phyloP scores from a whole-genome alignment of 208 protist genomes.

The Entamoeba moshkovskii region DNA sequence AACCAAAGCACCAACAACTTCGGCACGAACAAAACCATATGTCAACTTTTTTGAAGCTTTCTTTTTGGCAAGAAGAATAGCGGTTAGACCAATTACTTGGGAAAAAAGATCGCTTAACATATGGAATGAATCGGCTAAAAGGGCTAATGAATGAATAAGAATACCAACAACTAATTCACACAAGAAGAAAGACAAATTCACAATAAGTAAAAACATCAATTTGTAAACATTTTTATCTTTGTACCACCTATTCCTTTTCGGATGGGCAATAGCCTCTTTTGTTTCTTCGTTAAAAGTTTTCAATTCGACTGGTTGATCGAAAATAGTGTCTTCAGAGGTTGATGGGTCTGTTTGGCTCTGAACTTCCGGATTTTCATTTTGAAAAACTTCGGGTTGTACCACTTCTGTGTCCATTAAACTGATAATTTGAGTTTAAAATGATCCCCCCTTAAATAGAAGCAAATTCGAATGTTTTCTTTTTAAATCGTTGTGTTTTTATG shows the following conservation, averaged over 20 bases:
- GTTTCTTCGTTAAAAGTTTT: neutral
- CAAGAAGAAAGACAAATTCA: neutral
- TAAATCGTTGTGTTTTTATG: too few species aligned
- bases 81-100: neutral
- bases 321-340: neutral
- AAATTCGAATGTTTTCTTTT: too few species aligned
- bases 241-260: neutral
- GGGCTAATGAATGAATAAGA: constrained; percentile 7
- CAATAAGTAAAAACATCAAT: neutral
- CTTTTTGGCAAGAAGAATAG: neutral
- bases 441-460: too few species aligned
- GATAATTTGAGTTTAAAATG: neutral
- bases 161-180: constrained; percentile 4
- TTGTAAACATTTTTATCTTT: neutral
- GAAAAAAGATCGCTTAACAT: constrained; percentile 13
- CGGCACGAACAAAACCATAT: constrained; percentile 6
- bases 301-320: neutral
- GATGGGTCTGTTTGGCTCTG: neutral
- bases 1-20: constrained; percentile 14
- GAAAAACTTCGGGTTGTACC: neutral
- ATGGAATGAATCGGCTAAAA: constrained; percentile 18
- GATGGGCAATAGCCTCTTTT: neutral
- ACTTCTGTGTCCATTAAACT: neutral
- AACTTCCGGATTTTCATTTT: neutral
- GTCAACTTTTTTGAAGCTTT: neutral